Evolutionary conservation across 208 protist genomes (phyloP).

Genomic region (Leishmania major): DNA sequence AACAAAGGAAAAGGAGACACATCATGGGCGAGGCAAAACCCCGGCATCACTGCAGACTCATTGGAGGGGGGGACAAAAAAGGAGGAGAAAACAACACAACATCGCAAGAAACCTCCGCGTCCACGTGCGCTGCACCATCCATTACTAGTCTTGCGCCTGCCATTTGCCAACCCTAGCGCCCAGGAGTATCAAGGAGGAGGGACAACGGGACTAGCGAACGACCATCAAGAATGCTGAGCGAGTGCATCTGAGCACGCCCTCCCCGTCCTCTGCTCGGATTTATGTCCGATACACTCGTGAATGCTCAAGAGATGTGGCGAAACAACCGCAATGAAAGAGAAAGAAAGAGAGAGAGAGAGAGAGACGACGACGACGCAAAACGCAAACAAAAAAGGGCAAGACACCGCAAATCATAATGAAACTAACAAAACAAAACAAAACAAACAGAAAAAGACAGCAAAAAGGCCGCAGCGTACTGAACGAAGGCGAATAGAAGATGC

Average conservation of each 20-base stretch:
- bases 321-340: neutral
- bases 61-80: neutral
- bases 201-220: neutral
- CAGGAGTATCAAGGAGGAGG: neutral
- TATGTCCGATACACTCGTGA: neutral
- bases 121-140: neutral
- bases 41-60: neutral
- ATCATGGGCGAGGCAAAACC: neutral
- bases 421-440: neutral
- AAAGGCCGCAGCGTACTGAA: neutral
- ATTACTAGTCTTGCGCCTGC: neutral
- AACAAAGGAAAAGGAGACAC: neutral
- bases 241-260: neutral
- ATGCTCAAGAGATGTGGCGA: neutral
- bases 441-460: conserved; percentile 6
- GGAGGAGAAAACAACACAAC: neutral
- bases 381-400: conserved; percentile 1
- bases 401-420: neutral
- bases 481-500: neutral
- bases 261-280: neutral
- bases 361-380: neutral
- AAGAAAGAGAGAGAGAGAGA: neutral
- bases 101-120: neutral
- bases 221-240: neutral
- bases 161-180: neutral